Conservation (phyloP, 2,329 filamentous ascomycete species). For the Sclerotinia borealis region DNA sequence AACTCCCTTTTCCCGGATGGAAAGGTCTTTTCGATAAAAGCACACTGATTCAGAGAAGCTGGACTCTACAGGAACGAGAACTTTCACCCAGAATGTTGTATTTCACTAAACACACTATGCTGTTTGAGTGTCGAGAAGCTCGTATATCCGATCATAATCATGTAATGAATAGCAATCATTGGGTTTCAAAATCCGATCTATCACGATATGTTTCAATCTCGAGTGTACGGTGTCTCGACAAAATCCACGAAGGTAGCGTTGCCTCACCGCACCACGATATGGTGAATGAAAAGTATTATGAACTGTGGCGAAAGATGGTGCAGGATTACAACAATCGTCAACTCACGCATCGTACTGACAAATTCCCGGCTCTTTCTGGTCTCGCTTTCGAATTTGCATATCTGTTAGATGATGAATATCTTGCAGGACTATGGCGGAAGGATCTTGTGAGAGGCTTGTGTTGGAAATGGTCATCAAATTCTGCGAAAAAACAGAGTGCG, state of each 20-base stretch:
- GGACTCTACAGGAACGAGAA: conserved; percentile 17
- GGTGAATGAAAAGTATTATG: background rate
- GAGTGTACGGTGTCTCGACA: conserved; percentile 7
- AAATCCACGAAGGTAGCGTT: background rate
- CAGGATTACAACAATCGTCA: conserved; percentile 13
- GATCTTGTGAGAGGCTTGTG: conserved; percentile 10
- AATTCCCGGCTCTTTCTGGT: conserved; percentile 12
- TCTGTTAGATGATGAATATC: conserved; percentile 10
- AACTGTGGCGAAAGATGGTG: conserved; percentile 12
- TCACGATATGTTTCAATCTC: background rate
- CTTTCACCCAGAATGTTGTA: conserved; percentile 14
- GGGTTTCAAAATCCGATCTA: background rate
- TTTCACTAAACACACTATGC: conserved; percentile 17
- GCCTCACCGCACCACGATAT: background rate
- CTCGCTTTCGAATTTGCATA: conserved; percentile 9
- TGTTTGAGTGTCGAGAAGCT: conserved; percentile 11
- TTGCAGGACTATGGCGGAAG: conserved; percentile 12
- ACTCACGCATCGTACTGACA: conserved; percentile 10
- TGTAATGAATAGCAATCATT: background rate
- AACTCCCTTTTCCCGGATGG: background rate
- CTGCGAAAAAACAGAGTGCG: background rate
- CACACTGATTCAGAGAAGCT: conserved; percentile 19
- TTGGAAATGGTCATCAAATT: conserved; percentile 9
- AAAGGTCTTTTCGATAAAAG: conserved; percentile 2
- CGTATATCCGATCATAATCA: background rate